phyloP scores from a whole-genome alignment of 2,329 filamentous ascomycete genomes.

The Fragosphaeria purpurea region DNA sequence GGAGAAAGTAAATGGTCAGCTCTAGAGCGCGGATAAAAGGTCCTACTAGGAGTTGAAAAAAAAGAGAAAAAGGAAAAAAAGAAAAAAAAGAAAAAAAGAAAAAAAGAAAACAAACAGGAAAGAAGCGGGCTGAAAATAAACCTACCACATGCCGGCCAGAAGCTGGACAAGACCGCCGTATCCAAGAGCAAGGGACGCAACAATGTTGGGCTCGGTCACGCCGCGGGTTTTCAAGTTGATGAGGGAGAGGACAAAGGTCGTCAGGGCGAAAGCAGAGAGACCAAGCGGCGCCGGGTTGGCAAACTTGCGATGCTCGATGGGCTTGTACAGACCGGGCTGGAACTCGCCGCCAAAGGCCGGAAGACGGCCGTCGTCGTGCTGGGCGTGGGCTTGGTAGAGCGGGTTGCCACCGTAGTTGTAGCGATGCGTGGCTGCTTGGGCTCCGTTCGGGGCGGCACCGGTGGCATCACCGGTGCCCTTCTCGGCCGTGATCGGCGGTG shows the following conservation, averaged over 20 bases:
- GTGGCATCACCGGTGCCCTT: slow-evolving; percentile 7
- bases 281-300: slow-evolving; percentile 73
- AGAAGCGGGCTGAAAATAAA: slow-evolving; percentile 10
- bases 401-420: slow-evolving; percentile 29
- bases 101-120: not conserved
- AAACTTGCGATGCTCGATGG: slow-evolving; percentile 58
- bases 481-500: slow-evolving; percentile 2
- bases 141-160: slow-evolving; percentile 77
- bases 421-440: slow-evolving; percentile 9
- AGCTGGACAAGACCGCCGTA: slow-evolving; percentile 75
- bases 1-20: too few species aligned
- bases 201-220: slow-evolving; percentile 53
- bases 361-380: slow-evolving; percentile 27
- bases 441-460: slow-evolving; percentile 3
- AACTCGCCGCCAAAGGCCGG: slow-evolving; percentile 63
- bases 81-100: not conserved
- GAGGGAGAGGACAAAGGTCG: slow-evolving; percentile 67
- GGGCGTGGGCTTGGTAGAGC: slow-evolving; percentile 24
- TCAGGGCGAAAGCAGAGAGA: slow-evolving; percentile 69
- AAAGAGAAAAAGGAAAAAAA: slow-evolving; percentile 1
- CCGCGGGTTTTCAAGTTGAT: slow-evolving; percentile 60
- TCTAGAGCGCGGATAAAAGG: too few species aligned
- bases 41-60: not conserved
- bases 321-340: slow-evolving; percentile 58
- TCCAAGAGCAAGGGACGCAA: slow-evolving; percentile 58